Conservation (phyloP, 176 grass and related monocot genomes). For the Echinochloa phyllopogon region DNA sequence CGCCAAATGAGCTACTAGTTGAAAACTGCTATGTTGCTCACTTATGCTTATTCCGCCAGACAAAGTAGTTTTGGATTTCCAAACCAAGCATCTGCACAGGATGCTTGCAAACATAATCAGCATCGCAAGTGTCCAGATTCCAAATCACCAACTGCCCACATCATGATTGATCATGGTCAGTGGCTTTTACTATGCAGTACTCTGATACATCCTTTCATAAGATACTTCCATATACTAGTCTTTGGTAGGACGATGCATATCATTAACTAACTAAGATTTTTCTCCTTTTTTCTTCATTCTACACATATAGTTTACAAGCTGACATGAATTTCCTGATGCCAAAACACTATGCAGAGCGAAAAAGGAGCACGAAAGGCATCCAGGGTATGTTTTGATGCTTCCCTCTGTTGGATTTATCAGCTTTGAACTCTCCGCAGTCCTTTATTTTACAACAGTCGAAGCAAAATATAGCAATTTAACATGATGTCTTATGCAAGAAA, state of each 20-base stretch:
- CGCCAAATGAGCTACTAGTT: neutral
- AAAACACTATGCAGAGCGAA: conserved; percentile 58
- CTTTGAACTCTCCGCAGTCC: neutral
- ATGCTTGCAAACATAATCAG: neutral
- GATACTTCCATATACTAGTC: neutral
- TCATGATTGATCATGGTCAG: neutral
- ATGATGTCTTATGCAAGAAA: conserved; percentile 6
- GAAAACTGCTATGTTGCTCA: neutral
- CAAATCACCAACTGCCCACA: neutral
- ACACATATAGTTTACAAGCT: conserved; percentile 1
- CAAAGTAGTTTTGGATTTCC: conserved; percentile 14
- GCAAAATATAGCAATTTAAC: neutral
- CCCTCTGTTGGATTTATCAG: conserved; percentile 18
- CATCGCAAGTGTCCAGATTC: neutral
- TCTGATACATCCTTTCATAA: neutral
- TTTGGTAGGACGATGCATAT: neutral
- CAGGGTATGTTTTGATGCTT: conserved; percentile 62
- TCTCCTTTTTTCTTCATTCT: neutral
- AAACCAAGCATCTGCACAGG: conserved; percentile 15
- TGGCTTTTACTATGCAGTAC: neutral
- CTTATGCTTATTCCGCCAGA: conserved; percentile 20
- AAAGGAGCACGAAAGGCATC: conserved; percentile 64
- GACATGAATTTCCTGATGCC: conserved; percentile 45
- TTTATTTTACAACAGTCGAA: neutral
- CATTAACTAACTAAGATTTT: neutral